Percentiles rank a stretch among this genome's conserved stretches.
Conservation (phyloP, 805 yeast species). For the Candida jianshihensis region DNA sequence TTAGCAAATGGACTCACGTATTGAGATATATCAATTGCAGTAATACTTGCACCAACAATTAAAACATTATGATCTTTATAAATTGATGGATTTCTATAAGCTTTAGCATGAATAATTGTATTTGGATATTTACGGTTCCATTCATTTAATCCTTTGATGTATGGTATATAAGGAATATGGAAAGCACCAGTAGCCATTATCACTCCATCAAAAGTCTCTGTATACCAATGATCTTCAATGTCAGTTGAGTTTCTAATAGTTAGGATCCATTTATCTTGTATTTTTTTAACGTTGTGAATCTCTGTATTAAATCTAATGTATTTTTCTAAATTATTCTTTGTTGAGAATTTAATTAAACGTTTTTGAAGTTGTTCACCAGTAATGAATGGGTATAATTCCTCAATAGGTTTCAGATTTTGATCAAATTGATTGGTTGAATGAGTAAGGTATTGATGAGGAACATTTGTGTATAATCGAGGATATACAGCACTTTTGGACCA, state of each 20-base stretch:
- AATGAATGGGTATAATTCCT: constrained; percentile 29
- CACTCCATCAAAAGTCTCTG: constrained; percentile 46
- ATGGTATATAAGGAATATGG: constrained; percentile 49
- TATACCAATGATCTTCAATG: constrained; percentile 32
- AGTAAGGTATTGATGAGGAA: constrained; percentile 29
- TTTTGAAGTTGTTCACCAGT: constrained; percentile 28
- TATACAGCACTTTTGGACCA: constrained; percentile 32
- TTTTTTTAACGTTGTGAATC: constrained; percentile 31
- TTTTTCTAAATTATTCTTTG: constrained; percentile 22
- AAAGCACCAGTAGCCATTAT: constrained; percentile 55
- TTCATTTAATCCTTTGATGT: constrained; percentile 38
- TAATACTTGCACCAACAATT: constrained; percentile 37
- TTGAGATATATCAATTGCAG: constrained; percentile 38
- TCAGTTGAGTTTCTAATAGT: constrained; percentile 19
- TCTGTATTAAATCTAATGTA: constrained; percentile 32
- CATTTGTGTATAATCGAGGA: constrained; percentile 31
- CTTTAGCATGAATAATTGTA: constrained; percentile 44
- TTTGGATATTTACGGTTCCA: constrained; percentile 36
- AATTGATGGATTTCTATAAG: constrained; percentile 35
- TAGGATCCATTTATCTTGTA: constrained; percentile 31
- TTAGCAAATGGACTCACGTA: constrained; percentile 31
- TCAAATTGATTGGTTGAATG: constrained; percentile 28
- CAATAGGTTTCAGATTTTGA: constrained; percentile 8
- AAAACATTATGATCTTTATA: constrained; percentile 35
- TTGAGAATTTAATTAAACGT: constrained; percentile 24